Conservation (phyloP, 257 asterid genomes). For the Eucommia ulmoides region DNA sequence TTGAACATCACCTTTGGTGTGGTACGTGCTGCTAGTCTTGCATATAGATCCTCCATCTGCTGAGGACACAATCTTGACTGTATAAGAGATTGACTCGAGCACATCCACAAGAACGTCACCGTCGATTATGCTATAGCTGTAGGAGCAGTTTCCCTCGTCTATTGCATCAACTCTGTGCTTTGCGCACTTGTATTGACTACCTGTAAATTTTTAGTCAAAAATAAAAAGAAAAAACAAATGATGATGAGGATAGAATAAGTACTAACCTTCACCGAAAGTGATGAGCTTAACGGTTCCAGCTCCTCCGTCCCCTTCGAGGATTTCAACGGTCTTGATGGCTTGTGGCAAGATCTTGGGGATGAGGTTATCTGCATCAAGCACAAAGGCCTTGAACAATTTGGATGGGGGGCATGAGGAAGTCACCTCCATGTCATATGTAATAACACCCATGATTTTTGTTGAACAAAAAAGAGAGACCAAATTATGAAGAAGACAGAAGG, state of each 20-base stretch:
- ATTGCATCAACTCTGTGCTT: slow-evolving; percentile 18
- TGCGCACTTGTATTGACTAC: slow-evolving; percentile 5
- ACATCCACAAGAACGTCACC: slow-evolving; percentile 11
- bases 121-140: slow-evolving; percentile 11
- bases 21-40: slow-evolving; percentile 6
- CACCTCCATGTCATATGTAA: background rate
- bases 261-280: slow-evolving; percentile 2
- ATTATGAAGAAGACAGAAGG: background rate
- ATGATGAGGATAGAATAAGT: no score
- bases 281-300: background rate
- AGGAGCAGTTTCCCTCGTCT: slow-evolving; percentile 1
- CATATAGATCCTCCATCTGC: slow-evolving; percentile 15
- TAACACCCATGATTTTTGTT: background rate
- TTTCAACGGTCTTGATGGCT: background rate
- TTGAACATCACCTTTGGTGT: slow-evolving; percentile 6
- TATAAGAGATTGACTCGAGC: slow-evolving; percentile 15
- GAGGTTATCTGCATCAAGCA: background rate
- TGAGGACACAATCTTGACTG: slow-evolving; percentile 8
- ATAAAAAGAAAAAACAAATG: no score
- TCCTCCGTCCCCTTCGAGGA: background rate
- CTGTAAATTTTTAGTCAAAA: background rate
- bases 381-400: background rate
- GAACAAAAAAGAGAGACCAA: no score
- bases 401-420: background rate
- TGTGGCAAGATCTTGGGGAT: background rate